Conservation (phyloP, 2,329 filamentous ascomycete genomes). For the Rhinocladiella similis region DNA sequence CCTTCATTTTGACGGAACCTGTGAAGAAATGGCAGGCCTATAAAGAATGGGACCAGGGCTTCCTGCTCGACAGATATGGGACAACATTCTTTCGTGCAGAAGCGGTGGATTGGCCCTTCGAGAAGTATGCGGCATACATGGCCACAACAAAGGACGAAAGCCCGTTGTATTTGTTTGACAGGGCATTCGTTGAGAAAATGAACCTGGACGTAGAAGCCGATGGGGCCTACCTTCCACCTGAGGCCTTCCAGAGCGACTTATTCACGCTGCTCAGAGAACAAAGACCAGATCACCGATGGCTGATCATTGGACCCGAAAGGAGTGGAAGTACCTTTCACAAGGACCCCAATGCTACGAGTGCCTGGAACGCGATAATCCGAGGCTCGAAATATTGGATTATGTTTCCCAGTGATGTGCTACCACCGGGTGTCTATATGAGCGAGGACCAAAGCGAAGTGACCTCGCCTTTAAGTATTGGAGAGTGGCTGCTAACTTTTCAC, state of each 20-base stretch:
- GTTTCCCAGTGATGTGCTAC: slow-evolving; percentile 70
- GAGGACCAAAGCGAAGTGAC: slow-evolving; percentile 91
- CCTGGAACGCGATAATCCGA: slow-evolving; percentile 91
- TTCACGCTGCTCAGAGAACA: slow-evolving; percentile 76
- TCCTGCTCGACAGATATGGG: slow-evolving; percentile 64
- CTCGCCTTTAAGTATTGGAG: slow-evolving; percentile 90
- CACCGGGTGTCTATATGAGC: slow-evolving; percentile 86
- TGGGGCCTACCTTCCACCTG: slow-evolving; percentile 73
- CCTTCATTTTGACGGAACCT: slow-evolving; percentile 82
- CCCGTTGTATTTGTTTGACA: slow-evolving; percentile 89
- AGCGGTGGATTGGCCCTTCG: slow-evolving; percentile 86
- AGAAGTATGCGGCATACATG: slow-evolving; percentile 83
- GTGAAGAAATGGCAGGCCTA: slow-evolving; percentile 81
- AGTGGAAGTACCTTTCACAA: slow-evolving; percentile 97
- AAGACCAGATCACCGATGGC: slow-evolving; percentile 85
- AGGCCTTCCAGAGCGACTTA: slow-evolving; percentile 82
- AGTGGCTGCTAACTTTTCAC: slow-evolving; percentile 92
- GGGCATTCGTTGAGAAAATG: slow-evolving; percentile 85
- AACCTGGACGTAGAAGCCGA: slow-evolving; percentile 56
- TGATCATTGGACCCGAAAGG: slow-evolving; percentile 83
- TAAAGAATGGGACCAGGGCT: slow-evolving; percentile 70
- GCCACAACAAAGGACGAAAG: slow-evolving; percentile 77
- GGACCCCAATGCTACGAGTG: slow-evolving; percentile 67
- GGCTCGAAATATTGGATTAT: slow-evolving; percentile 98
- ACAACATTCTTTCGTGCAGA: slow-evolving; percentile 79